Conservation (phyloP, 2,329 filamentous ascomycete species). For the Arachnopeziza araneosa region DNA sequence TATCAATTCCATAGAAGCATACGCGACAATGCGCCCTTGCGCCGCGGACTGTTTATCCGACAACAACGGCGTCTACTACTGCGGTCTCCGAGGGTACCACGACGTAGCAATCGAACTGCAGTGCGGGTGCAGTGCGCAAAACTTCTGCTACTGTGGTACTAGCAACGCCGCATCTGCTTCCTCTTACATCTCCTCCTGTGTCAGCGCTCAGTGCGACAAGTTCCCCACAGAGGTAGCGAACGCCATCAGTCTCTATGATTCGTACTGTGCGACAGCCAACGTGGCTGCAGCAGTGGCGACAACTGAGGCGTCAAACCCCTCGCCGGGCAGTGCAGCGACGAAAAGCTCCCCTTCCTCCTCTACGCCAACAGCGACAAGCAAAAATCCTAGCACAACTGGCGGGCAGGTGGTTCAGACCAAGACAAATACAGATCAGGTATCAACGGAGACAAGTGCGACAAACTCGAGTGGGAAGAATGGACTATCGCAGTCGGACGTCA, state of each 20-base stretch:
- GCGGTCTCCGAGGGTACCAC: too few species aligned
- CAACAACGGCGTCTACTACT: too few species aligned
- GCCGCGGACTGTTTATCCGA: neutral
- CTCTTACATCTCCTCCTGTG: neutral
- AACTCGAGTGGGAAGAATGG: neutral
- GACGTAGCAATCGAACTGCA: too few species aligned
- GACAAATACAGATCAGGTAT: too few species aligned
- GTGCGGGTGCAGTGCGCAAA: too few species aligned
- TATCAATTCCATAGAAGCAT: neutral
- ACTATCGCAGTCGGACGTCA: slow-evolving; percentile 3
- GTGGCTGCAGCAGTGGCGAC: neutral
- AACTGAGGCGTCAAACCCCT: neutral
- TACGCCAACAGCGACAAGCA: too few species aligned
- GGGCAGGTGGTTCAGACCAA: too few species aligned
- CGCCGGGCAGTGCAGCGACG: too few species aligned
- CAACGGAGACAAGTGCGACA: too few species aligned
- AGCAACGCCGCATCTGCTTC: too few species aligned
- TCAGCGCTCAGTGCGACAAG: neutral
- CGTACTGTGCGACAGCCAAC: slow-evolving; percentile 3
- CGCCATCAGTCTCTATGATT: slow-evolving; percentile 3
- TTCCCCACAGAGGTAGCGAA: slow-evolving; percentile 1
- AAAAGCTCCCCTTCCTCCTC: too few species aligned
- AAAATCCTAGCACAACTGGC: neutral
- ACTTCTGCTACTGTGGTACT: too few species aligned
- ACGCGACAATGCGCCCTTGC: slow-evolving; percentile 3